Evolutionary conservation across 2,329 filamentous ascomycete genomes (phyloP).

Genomic region (Colletotrichum nymphaeae): DNA sequence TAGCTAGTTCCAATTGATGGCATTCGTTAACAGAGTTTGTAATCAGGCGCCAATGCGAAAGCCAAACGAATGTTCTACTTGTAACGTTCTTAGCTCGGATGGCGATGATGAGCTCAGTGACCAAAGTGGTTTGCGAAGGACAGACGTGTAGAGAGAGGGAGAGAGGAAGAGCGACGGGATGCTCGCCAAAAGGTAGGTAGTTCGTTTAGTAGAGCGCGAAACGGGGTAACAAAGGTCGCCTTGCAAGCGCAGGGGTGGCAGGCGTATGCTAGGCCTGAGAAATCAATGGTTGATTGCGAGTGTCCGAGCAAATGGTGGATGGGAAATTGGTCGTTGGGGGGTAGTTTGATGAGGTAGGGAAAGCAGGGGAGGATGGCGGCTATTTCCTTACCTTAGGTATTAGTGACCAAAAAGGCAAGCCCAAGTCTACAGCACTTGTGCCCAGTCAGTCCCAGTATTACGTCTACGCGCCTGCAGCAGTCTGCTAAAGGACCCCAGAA

Average conservation of each 20-base stretch:
- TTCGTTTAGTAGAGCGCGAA: neutral
- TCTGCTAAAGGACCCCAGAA: no score
- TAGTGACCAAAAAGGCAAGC: no score
- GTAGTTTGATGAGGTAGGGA: slow-evolving; percentile 13
- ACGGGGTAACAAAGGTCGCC: neutral
- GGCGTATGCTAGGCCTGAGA: neutral
- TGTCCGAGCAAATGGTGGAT: neutral
- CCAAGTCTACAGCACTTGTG: no score
- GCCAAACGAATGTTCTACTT: neutral
- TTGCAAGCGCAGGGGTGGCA: neutral
- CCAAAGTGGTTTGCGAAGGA: neutral
- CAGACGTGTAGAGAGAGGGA: neutral
- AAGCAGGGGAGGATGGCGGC: neutral
- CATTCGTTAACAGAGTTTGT: neutral
- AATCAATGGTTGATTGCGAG: slow-evolving; percentile 2
- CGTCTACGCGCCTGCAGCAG: no score
- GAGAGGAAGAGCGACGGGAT: neutral
- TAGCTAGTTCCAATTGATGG: neutral
- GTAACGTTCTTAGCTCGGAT: neutral
- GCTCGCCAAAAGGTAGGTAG: neutral
- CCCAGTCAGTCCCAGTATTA: no score
- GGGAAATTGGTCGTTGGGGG: slow-evolving; percentile 22
- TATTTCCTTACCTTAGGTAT: neutral
- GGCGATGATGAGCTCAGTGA: neutral
- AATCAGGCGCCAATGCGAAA: neutral